Evolutionary conservation across 805 yeast genomes (phyloP).

Genomic region (Teunomyces funiuensis): DNA sequence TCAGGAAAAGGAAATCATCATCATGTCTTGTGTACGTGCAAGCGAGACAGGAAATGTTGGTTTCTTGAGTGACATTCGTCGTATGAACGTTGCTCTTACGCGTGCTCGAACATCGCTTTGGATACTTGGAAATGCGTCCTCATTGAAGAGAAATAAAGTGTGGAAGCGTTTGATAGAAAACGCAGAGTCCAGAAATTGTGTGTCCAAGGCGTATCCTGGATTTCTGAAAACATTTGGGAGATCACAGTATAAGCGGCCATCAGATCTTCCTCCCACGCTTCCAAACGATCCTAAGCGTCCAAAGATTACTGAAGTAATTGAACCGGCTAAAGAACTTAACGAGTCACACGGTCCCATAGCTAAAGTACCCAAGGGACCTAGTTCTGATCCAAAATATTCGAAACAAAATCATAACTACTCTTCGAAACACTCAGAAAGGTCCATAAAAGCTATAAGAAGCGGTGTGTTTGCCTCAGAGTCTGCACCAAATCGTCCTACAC

Average conservation of each 20-base stretch:
- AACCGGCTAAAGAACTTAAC: not conserved
- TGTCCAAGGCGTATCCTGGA: slow-evolving; percentile 35
- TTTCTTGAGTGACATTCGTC: slow-evolving; percentile 83
- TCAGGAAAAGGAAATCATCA: slow-evolving; percentile 91
- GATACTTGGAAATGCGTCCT: slow-evolving; percentile 80
- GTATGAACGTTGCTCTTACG: slow-evolving; percentile 96
- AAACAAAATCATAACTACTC: too few relatives aligned
- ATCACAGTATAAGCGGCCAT: not conserved
- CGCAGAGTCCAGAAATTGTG: slow-evolving; percentile 51
- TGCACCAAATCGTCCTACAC: not conserved
- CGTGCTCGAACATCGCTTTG: slow-evolving; percentile 91
- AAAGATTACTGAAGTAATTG: not conserved
- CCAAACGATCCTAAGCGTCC: not conserved
- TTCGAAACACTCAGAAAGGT: not conserved
- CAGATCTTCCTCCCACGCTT: slow-evolving; percentile 5
- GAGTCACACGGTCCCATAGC: not conserved
- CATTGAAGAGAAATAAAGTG: slow-evolving; percentile 61
- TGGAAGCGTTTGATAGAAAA: slow-evolving; percentile 73
- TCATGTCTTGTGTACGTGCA: slow-evolving; percentile 95
- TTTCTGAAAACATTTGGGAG: slow-evolving; percentile 21
- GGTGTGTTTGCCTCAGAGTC: not conserved
- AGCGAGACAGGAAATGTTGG: slow-evolving; percentile 69
- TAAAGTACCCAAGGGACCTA: not conserved
- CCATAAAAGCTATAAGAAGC: slow-evolving; percentile 1
- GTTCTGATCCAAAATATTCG: not conserved